These are phyloP conservation scores for Nyctanthes arbortristis DNA, from an alignment of 257 asterid genomes.

Conservation along the genomic window DNA sequence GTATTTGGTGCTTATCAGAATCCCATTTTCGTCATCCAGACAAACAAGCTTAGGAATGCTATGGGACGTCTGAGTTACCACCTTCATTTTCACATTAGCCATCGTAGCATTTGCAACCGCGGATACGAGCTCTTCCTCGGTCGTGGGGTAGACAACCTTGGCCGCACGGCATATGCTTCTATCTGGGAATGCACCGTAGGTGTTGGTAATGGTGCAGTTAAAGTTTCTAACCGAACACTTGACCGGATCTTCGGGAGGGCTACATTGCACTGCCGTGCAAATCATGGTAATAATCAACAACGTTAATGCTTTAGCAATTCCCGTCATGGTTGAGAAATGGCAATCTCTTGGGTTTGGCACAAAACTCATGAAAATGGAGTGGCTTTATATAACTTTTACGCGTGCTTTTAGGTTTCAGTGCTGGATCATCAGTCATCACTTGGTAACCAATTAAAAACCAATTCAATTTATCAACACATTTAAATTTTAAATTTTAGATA, in stretches of 20 bases:
- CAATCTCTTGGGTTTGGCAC: no score
- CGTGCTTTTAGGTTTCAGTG: no score
- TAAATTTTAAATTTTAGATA: no score
- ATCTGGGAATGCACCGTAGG: slow-evolving; percentile 60
- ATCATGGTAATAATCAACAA: not conserved
- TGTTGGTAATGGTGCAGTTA: slow-evolving; percentile 64
- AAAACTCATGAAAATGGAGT: no score
- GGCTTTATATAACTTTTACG: no score
- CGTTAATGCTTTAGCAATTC: no score
- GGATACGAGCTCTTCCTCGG: slow-evolving; percentile 50
- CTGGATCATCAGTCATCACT: no score
- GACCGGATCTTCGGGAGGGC: slow-evolving; percentile 61
- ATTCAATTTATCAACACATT: no score
- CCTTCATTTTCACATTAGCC: slow-evolving; percentile 41
- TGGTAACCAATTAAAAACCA: no score
- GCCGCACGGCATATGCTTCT: slow-evolving; percentile 52
- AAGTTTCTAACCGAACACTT: slow-evolving; percentile 32
- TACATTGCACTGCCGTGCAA: slow-evolving; percentile 17
- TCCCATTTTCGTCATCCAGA: slow-evolving; percentile 48
- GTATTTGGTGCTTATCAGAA: slow-evolving; percentile 56
- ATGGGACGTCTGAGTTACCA: slow-evolving; percentile 58
- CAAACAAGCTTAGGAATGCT: slow-evolving; percentile 69
- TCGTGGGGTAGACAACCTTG: slow-evolving; percentile 42
- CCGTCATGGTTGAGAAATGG: no score
- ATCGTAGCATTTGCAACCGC: slow-evolving; percentile 46